phyloP scores from a whole-genome alignment of 768 basidiomycete genomes.

The Boletus vermiculosoides region DNA sequence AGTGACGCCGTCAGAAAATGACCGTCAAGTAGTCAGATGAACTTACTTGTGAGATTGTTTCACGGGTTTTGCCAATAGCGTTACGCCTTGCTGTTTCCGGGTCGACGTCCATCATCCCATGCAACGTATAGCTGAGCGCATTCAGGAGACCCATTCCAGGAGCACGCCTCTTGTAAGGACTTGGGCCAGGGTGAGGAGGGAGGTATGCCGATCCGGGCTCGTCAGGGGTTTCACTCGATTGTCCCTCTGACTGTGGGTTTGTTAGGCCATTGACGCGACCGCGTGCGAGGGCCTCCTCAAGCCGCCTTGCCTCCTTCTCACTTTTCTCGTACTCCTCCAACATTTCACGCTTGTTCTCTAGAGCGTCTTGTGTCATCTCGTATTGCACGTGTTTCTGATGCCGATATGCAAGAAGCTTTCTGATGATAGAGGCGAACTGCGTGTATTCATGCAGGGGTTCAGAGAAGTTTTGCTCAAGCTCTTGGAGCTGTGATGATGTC shows the following conservation, averaged over 20 bases:
- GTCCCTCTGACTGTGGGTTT: constrained; percentile 26
- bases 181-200: constrained; percentile 80
- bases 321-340: constrained; percentile 90
- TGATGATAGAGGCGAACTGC: constrained; percentile 94
- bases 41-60: constrained; percentile 89
- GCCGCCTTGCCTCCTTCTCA: constrained; percentile 83
- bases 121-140: constrained; percentile 90
- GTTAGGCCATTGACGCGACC: constrained; percentile 41
- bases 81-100: constrained; percentile 94
- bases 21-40: constrained; percentile 7
- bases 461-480: constrained; percentile 91
- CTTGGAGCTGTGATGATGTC: constrained; percentile 65
- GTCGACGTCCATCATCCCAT: constrained; percentile 99
- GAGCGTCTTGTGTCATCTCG: constrained; percentile 91
- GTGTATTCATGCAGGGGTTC: constrained; percentile 95
- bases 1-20: constrained; percentile 13
- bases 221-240: constrained; percentile 37
- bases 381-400: constrained; percentile 98
- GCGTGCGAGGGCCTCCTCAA: constrained; percentile 82
- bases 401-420: constrained; percentile 88
- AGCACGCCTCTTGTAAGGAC: constrained; percentile 56
- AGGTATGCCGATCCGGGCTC: constrained; percentile 51
- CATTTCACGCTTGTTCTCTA: constrained; percentile 81
- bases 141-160: constrained; percentile 86
- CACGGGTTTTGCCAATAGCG: constrained; percentile 90